These are phyloP conservation scores for Tylopilus sp. DNA, from an alignment of 768 basidiomycete species.

Conservation along the genomic window DNA sequence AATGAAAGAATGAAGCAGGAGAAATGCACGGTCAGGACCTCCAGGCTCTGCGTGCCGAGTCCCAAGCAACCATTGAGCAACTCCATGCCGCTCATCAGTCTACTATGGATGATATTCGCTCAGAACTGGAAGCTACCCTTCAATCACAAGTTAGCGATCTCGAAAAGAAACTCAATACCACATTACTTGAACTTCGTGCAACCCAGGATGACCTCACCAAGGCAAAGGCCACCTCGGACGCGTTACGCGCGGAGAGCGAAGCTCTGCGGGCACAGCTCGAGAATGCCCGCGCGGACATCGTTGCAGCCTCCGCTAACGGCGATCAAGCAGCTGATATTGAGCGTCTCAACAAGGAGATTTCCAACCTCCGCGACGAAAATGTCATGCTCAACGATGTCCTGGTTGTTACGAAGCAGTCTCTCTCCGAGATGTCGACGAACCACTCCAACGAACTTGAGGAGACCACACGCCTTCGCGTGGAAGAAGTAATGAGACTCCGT, in stretches of 20 bases:
- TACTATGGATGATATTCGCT: constrained; percentile 56
- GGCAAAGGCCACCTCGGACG: constrained; percentile 58
- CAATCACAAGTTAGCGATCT: constrained; percentile 53
- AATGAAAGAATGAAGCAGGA: constrained; percentile 62
- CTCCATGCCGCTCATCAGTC: constrained; percentile 59
- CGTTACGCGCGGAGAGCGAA: constrained; percentile 52
- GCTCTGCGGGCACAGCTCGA: constrained; percentile 62
- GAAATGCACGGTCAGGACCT: constrained; percentile 67
- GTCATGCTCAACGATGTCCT: constrained; percentile 62
- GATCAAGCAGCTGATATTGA: constrained; percentile 54
- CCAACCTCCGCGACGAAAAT: constrained; percentile 67
- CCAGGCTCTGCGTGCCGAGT: constrained; percentile 63
- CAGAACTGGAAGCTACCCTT: constrained; percentile 59
- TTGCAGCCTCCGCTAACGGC: constrained; percentile 38
- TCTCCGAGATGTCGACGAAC: constrained; percentile 65
- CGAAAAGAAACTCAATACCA: constrained; percentile 60
- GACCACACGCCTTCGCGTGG: constrained; percentile 62
- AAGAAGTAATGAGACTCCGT: constrained; percentile 64
- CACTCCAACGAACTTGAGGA: constrained; percentile 75
- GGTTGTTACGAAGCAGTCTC: constrained; percentile 63
- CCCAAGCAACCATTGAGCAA: constrained; percentile 64
- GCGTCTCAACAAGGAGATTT: constrained; percentile 56
- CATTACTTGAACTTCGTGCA: constrained; percentile 74
- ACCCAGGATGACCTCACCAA: constrained; percentile 81
- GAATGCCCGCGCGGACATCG: constrained; percentile 47